Percentiles rank a stretch among this genome's conserved stretches.
These are phyloP conservation scores for Phytophthora tubulina DNA, from an alignment of 352 stramenopile species.

Conservation along the genomic window DNA sequence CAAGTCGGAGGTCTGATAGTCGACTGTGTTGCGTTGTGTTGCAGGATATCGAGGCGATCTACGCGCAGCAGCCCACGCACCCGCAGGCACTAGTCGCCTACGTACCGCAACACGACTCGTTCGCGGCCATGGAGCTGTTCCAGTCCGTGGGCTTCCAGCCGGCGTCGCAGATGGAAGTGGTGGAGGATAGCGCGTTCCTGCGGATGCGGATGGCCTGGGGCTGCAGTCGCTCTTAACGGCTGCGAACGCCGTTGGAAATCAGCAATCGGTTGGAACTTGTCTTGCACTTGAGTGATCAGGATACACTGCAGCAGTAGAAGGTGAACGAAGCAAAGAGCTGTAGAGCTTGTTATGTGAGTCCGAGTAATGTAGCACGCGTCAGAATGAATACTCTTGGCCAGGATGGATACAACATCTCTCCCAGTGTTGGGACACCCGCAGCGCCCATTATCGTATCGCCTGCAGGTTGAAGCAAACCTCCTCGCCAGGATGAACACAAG, in stretches of 20 bases:
- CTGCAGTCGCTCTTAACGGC: conserved; percentile 15
- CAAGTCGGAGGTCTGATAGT: conserved; percentile 2
- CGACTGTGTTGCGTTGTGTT: conserved; percentile 23
- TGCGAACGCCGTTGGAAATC: conserved; percentile 1
- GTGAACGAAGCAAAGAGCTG: conserved; percentile 1
- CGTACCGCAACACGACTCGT: conserved; percentile 53
- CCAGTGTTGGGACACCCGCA: background rate
- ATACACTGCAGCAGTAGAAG: background rate
- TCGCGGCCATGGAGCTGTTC: conserved; percentile 59
- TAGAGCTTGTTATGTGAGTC: conserved; percentile 20
- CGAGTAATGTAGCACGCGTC: conserved; percentile 11
- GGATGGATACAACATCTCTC: background rate
- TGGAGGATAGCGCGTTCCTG: conserved; percentile 41
- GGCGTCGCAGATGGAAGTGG: conserved; percentile 40
- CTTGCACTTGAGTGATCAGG: conserved; percentile 1
- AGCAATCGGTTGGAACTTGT: background rate
- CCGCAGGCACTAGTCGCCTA: conserved; percentile 52
- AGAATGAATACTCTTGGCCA: background rate
- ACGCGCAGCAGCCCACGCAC: conserved; percentile 39
- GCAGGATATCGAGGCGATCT: conserved; percentile 63
- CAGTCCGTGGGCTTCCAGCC: conserved; percentile 62
- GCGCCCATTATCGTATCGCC: background rate
- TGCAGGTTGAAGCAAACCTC: conserved; percentile 5
- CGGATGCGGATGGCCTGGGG: conserved; percentile 42
- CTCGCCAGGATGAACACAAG: conserved; percentile 1